A percentile compares a stretch with the other conserved stretches of the same genome.
Evolutionary conservation across 129 eudicot species (phyloP).

Genomic region (Escallonia herrerae): DNA sequence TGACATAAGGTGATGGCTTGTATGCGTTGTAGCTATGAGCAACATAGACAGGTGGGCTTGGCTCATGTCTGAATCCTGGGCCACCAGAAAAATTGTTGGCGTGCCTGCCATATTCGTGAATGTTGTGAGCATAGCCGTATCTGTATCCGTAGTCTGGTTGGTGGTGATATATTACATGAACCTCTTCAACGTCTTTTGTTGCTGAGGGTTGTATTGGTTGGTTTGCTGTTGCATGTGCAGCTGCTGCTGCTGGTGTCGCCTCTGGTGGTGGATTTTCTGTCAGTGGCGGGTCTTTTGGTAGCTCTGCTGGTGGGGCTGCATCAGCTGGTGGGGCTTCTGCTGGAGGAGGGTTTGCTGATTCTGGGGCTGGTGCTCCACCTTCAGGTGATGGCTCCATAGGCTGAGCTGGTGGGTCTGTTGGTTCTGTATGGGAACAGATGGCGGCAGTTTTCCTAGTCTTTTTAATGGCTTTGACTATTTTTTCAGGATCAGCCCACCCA

Average conservation of each 20-base stretch:
- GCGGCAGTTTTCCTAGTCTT: constrained; percentile 65
- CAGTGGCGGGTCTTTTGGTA: constrained; percentile 34
- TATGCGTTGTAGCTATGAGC: constrained; percentile 55
- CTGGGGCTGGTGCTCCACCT: constrained; percentile 32
- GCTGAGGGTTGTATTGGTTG: constrained; percentile 25
- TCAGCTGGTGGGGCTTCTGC: constrained; percentile 37
- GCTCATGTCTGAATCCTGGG: constrained; percentile 27
- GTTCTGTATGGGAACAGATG: constrained; percentile 48
- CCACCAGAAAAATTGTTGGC: constrained; percentile 20
- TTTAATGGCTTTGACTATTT: constrained; percentile 55
- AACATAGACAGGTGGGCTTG: constrained; percentile 26
- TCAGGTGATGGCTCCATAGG: constrained; percentile 30
- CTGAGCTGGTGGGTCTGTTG: constrained; percentile 20
- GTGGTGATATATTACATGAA: constrained; percentile 49
- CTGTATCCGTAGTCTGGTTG: constrained; percentile 48
- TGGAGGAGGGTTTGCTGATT: constrained; percentile 38
- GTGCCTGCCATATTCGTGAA: constrained; percentile 27
- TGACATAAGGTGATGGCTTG: constrained; percentile 57
- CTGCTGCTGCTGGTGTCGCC: constrained; percentile 18
- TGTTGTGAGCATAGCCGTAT: constrained; percentile 18
- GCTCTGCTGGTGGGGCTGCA: constrained; percentile 30
- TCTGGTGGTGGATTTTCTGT: constrained; percentile 34
- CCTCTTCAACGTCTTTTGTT: constrained; percentile 47
- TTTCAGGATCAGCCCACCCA: constrained; percentile 69
- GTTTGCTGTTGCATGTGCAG: constrained; percentile 16